Evolutionary conservation across 2,329 filamentous ascomycete genomes (phyloP).

Genomic region (Zarea fungicola): DNA sequence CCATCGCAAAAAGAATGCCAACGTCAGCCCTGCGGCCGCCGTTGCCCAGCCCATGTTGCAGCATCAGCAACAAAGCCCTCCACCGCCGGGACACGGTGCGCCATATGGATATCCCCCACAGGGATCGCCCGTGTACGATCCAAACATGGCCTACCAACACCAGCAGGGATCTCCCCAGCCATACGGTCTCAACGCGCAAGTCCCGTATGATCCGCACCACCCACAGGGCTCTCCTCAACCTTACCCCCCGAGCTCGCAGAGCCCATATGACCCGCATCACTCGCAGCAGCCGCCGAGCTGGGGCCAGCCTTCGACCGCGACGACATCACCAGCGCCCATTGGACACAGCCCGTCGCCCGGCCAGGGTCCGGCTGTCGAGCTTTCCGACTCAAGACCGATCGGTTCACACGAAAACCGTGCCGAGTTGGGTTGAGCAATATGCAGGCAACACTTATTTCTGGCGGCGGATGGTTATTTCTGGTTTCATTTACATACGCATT

Average conservation of each 20-base stretch:
- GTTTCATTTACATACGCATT: not conserved
- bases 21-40: not conserved
- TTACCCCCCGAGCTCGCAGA: not conserved
- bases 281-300: not conserved
- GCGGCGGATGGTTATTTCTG: not conserved
- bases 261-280: not conserved
- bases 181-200: not conserved
- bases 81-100: not conserved
- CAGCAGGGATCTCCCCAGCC: not conserved
- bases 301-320: not conserved
- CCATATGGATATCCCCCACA: not conserved
- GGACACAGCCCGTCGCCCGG: not conserved
- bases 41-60: slow-evolving; percentile 3
- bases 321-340: too few relatives aligned
- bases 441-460: too few relatives aligned
- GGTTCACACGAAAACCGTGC: not conserved
- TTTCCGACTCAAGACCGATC: not conserved
- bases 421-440: not conserved
- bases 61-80: not conserved
- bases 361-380: not conserved
- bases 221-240: not conserved
- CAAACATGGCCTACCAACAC: slow-evolving; percentile 2
- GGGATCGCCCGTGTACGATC: slow-evolving; percentile 3
- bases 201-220: not conserved
- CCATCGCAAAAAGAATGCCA: not conserved